Evolutionary conservation across 139 green algal species (phyloP).

Genomic region (Closterium sp.): DNA sequence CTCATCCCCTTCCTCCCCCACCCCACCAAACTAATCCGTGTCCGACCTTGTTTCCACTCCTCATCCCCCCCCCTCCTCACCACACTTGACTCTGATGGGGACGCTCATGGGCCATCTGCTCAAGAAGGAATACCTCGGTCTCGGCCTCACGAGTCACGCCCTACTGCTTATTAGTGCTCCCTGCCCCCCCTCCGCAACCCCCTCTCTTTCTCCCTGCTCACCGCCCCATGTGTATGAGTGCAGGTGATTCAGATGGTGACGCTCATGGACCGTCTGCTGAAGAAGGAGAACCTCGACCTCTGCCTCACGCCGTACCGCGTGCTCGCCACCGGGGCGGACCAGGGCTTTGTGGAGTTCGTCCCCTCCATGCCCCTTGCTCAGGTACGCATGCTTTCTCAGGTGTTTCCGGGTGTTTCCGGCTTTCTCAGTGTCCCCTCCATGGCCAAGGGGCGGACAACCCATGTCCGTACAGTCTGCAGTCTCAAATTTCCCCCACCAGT

Average conservation of each 20-base stretch:
- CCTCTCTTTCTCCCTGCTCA: background rate
- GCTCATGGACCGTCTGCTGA: conserved; percentile 95
- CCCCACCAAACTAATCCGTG: too few species aligned
- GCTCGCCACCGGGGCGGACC: conserved; percentile 74
- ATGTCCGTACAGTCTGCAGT: too few species aligned
- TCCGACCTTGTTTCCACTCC: too few species aligned
- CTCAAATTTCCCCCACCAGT: too few species aligned
- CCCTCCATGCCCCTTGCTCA: conserved; percentile 57
- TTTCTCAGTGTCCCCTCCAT: too few species aligned
- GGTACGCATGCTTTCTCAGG: conserved; percentile 5
- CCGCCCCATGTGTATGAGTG: background rate
- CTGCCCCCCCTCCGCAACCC: background rate
- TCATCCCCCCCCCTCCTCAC: too few species aligned
- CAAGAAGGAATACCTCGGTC: too few species aligned
- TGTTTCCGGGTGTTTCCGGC: background rate
- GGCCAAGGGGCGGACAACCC: too few species aligned
- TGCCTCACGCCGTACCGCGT: conserved; percentile 85
- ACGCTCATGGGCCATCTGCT: too few species aligned
- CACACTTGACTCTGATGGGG: too few species aligned
- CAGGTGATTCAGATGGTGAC: conserved; percentile 78
- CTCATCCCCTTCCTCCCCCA: too few species aligned
- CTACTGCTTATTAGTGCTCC: background rate
- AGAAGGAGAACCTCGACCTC: conserved; percentile 91
- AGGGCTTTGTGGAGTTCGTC: conserved; percentile 94
- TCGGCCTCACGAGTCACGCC: too few species aligned